These are phyloP conservation scores for Aspergillus sparsus DNA, from an alignment of 495 filamentous ascomycete genomes.

Conservation along the genomic window DNA sequence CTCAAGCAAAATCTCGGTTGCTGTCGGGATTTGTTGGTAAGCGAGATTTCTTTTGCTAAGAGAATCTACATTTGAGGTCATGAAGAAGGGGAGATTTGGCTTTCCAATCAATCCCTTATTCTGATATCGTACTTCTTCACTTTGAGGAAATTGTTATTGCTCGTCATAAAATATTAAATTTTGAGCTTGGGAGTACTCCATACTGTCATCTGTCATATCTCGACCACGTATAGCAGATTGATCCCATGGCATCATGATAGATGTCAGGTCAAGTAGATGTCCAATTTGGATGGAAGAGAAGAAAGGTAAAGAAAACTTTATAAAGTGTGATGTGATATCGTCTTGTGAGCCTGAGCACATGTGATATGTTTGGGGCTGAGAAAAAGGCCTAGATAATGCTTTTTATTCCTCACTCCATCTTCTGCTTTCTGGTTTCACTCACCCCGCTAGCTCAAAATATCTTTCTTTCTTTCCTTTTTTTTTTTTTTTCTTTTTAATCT, in stretches of 20 bases:
- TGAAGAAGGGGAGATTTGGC: too few relatives aligned
- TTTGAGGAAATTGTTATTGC: too few relatives aligned
- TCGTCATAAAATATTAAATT: not conserved
- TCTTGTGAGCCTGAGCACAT: conserved; percentile 8
- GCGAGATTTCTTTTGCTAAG: too few relatives aligned
- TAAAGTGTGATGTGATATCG: not conserved
- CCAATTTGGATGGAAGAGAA: too few relatives aligned
- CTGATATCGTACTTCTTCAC: too few relatives aligned
- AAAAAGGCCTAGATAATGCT: not conserved
- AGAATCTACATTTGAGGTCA: too few relatives aligned
- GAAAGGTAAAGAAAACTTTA: not conserved
- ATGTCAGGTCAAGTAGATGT: not conserved
- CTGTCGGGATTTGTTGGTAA: too few relatives aligned
- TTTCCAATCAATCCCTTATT: too few relatives aligned
- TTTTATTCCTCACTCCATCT: not conserved
- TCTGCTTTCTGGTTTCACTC: not conserved
- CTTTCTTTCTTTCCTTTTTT: not conserved
- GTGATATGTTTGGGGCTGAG: conserved; percentile 1
- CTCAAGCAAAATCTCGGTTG: too few relatives aligned
- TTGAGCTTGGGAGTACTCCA: not conserved
- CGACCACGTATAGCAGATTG: not conserved
- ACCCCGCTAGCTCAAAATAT: not conserved
- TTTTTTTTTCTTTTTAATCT: not conserved
- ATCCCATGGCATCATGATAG: not conserved
- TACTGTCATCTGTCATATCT: not conserved